Evolutionary conservation across 2,329 filamentous ascomycete species (phyloP), one percentile per base, ranked within the genome.

Genomic region (Colletotrichum musae): DNA sequence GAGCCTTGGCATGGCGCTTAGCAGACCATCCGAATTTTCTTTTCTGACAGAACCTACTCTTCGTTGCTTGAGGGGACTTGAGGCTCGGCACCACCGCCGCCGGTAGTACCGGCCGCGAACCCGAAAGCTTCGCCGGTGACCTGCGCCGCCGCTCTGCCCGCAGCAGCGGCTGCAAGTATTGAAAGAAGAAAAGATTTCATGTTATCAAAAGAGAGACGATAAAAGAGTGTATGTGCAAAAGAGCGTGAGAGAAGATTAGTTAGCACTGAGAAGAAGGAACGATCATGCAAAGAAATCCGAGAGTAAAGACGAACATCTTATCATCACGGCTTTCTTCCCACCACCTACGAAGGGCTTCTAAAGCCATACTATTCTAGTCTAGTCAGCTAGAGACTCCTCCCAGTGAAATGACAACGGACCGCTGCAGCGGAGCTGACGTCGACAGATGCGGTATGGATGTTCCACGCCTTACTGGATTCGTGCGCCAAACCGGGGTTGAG

Each of bases 51-150:
- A 47, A 47, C 59, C n/a, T 62, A 62, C 79, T 89, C 80, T 26
- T 78, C 80, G 21, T 78, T 84, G 48, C 79, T 80, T n/a, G 75
- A 76, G 18, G 85, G 85, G 58, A 82, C 81, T 1, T 71, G 69
- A 5, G 84, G 79, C 13, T 81, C 76, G 16, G 84, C 85, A 59
- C 74, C 78, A 39, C 85, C 86, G 72, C 86, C 86, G 56, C 86
- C 86, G 39, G 86, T 88, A 3, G 85, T 83, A 45, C 85, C 75
- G 2, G 71, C 65, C 16, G 76, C 76, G 41, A 77, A 77, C 28
- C 76, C 76, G 45, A 76, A 76, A 3, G 76, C 71, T 9, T 68
- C 72, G 21, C 76, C 75, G 10, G 71, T 66, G 18, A 76, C 73
- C 57, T 76, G 73, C 12, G 75, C 76, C n/a, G 72, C 69, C 45